Conservation (phyloP, 2,329 filamentous ascomycete genomes). For the Neofusicoccum kwambonambiense region DNA sequence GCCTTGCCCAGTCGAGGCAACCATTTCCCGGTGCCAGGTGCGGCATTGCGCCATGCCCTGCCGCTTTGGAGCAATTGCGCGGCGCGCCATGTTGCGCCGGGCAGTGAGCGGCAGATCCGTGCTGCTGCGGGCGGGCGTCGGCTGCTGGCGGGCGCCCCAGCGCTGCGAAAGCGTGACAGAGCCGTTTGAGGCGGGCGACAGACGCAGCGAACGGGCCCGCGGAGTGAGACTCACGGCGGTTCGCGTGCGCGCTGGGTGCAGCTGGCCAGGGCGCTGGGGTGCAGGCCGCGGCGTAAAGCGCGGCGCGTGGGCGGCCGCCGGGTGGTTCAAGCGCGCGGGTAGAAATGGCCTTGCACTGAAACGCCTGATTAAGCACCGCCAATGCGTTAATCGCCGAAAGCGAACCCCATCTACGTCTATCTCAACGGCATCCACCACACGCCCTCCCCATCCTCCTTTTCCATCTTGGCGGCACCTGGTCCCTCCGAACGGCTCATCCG, state of each 20-base stretch:
- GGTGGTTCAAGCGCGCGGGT: background rate
- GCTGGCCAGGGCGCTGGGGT: background rate
- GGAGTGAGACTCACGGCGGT: background rate
- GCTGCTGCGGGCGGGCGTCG: background rate
- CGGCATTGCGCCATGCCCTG: conserved; percentile 9
- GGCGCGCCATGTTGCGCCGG: background rate
- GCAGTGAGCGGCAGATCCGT: background rate
- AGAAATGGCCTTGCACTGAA: background rate
- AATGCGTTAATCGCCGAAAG: conserved; percentile 14
- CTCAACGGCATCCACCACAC: conserved; percentile 5
- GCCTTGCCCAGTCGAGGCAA: background rate
- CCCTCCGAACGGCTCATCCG: background rate
- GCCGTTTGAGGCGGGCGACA: background rate
- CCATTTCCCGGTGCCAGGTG: background rate
- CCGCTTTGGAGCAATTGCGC: conserved; percentile 8
- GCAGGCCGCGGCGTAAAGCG: background rate
- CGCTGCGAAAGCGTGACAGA: background rate
- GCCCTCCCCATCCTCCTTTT: conserved; percentile 16
- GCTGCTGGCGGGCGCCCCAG: background rate
- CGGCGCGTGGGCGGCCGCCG: background rate
- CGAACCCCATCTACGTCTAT: conserved; percentile 17
- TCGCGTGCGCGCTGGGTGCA: background rate
- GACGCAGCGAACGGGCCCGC: background rate
- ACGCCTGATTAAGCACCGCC: conserved; percentile 11
- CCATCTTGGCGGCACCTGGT: conserved; percentile 1